Base-by-base conservation (phyloP, 2,329 filamentous ascomycete species). In the Colletotrichum shisoi region DNA sequence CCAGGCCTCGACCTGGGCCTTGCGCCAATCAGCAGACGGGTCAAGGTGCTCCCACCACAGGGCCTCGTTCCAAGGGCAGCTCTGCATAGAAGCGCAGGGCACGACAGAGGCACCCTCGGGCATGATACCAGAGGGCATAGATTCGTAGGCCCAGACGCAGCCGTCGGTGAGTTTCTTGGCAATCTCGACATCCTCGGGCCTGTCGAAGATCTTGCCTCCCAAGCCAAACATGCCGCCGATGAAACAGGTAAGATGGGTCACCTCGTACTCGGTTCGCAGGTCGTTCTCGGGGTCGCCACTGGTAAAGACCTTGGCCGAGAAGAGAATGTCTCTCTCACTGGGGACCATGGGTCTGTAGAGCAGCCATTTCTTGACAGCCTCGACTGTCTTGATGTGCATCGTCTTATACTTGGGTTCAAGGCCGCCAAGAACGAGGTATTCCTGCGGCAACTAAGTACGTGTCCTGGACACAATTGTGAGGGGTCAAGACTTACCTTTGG, bases 301-400 rank as follows among this genome's bases (percentile, higher is more conserved):
- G 11, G 84, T 82, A 53, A 75, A 80, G n/a, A 86, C 76, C 71
- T 87, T 88, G 27, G 90, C 90, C 0, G 91, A 87, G 68, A 95
- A 87, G 3, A 95, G 83, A n/a, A 95, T 85, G 67, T 94, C 87
- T 60, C 86, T 81, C 7, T 84, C 81, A 37, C 86, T 84, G 7
- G 87, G 85, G 21, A 88, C 85, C 87, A 95, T 90, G 0, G 93
- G 93, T 5, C 90, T 85, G 78, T 87, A 96, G 64, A 96, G 86
- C 11, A 96, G 83, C 76, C 91, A 85, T 70, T 92, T 84, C 71
- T 91, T 90, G 42, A 90, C 86, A 0, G 87, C 87, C 5, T 89
- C 85, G 37, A 89, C 85, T 4, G 88, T 85, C 63, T 85, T 86
- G 65, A 89, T 83, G 74, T 96, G 93, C 78, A 96, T 85, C 21